Percentiles rank a stretch among this genome's conserved stretches.
Conservation (phyloP, 148 eudicot genomes). For the Arctostaphylos glauca region DNA sequence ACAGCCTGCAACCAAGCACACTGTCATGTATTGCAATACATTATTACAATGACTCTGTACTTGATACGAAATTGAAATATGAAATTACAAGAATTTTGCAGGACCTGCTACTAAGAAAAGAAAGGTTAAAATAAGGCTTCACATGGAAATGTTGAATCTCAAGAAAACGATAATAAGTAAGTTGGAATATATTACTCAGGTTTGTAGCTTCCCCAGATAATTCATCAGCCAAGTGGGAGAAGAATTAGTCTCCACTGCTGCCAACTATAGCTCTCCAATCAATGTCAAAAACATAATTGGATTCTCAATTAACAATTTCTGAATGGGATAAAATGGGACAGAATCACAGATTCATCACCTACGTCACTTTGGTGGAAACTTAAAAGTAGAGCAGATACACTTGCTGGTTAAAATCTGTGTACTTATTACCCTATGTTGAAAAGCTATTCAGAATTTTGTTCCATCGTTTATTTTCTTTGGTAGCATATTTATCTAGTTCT, state of each 20-base stretch:
- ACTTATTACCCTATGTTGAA: neutral
- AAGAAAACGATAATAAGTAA: neutral
- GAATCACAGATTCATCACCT: neutral
- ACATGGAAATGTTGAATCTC: neutral
- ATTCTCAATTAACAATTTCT: neutral
- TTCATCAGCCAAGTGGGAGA: neutral
- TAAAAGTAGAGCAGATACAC: neutral
- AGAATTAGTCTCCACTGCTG: neutral
- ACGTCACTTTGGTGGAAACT: neutral
- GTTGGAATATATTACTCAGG: neutral
- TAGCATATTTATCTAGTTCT: neutral
- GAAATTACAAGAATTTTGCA: neutral
- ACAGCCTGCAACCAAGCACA: slow-evolving; percentile 29
- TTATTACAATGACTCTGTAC: neutral
- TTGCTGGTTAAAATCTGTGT: neutral
- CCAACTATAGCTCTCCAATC: neutral
- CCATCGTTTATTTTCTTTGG: neutral
- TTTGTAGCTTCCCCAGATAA: neutral
- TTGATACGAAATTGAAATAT: neutral
- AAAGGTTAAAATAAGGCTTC: neutral
- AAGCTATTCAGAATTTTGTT: neutral
- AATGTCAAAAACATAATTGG: neutral
- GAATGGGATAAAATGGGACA: neutral
- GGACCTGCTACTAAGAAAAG: neutral
- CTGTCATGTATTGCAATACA: neutral